A percentile compares a stretch with the other conserved stretches of the same genome.
These are phyloP conservation scores for Saccharomyces mikatae DNA, from an alignment of 805 yeast genomes.

Conservation along the genomic window DNA sequence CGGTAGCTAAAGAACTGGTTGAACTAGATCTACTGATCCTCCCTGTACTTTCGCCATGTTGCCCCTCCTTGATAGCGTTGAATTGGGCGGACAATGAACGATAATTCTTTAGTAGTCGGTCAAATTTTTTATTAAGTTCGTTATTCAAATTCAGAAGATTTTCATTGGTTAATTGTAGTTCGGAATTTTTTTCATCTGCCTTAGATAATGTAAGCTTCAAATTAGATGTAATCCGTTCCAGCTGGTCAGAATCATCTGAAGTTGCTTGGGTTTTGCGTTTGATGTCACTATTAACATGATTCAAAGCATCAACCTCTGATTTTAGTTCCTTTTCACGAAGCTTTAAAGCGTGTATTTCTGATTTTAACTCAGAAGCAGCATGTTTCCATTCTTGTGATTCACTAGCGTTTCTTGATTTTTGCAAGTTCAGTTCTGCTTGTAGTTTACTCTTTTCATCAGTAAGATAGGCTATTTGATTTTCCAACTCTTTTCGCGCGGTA, in stretches of 20 bases:
- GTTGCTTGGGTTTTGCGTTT: conserved; percentile 23
- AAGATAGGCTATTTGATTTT: conserved; percentile 40
- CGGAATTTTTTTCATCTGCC: conserved; percentile 45
- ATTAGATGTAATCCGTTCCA: conserved; percentile 29
- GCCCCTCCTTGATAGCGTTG: conserved; percentile 36
- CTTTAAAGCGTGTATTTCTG: conserved; percentile 30
- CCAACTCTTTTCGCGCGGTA: conserved; percentile 45
- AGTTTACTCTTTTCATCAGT: conserved; percentile 55
- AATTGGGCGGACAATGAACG: conserved; percentile 55
- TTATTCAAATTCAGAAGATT: conserved; percentile 56
- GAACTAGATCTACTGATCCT: conserved; percentile 34
- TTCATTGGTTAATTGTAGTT: conserved; percentile 44
- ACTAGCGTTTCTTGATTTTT: conserved; percentile 48
- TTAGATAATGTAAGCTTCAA: conserved; percentile 46
- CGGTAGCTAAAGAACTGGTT: conserved; percentile 21
- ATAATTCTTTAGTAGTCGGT: conserved; percentile 62
- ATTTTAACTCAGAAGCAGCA: conserved; percentile 36
- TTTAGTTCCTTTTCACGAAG: conserved; percentile 30
- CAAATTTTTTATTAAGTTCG: conserved; percentile 59
- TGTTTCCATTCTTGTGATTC: conserved; percentile 58
- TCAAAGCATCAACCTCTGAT: conserved; percentile 27
- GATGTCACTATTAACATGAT: conserved; percentile 22
- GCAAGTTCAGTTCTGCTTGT: conserved; percentile 44
- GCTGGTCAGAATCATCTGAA: conserved; percentile 26
- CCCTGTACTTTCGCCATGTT: conserved; percentile 15